phyloP scores from a whole-genome alignment of 2,329 filamentous ascomycete species.

The Remersonia thermophila region DNA sequence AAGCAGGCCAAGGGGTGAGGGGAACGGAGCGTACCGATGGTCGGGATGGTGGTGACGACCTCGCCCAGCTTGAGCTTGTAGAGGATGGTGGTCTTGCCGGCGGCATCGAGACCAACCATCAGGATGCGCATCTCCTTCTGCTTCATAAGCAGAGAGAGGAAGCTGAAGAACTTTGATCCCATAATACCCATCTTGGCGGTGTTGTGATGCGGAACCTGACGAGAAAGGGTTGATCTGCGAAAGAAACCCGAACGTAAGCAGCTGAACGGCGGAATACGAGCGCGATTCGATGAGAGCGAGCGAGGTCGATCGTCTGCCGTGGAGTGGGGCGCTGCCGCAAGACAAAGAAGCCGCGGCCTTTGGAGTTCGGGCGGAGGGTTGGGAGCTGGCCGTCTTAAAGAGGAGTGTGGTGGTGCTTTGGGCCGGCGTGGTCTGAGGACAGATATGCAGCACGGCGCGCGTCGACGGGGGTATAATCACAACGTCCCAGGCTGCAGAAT shows the following conservation, averaged over 20 bases:
- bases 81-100: constrained; percentile 99
- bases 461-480: constrained; percentile 3
- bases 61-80: constrained; percentile 99
- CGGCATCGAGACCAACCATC: constrained; percentile 98
- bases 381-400: no score
- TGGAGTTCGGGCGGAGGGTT: no score
- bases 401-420: no score
- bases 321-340: constrained; percentile 4
- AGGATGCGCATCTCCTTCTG: constrained; percentile 99
- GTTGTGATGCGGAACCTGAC: constrained; percentile 9
- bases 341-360: constrained; percentile 4
- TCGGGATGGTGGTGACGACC: constrained; percentile 98
- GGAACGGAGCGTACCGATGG: constrained; percentile 58
- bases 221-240: constrained; percentile 4
- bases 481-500: constrained; percentile 7
- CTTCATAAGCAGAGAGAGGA: constrained; percentile 14
- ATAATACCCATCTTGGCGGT: constrained; percentile 86
- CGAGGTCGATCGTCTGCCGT: background rate
- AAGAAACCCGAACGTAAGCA: constrained; percentile 12
- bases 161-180: constrained; percentile 56
- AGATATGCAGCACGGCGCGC: constrained; percentile 15
- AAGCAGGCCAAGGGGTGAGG: background rate
- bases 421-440: constrained; percentile 14
- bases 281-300: background rate
- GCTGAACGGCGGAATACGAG: constrained; percentile 3